phyloP scores from a whole-genome alignment of 305 asterid genomes.

The Andrographis paniculata region DNA sequence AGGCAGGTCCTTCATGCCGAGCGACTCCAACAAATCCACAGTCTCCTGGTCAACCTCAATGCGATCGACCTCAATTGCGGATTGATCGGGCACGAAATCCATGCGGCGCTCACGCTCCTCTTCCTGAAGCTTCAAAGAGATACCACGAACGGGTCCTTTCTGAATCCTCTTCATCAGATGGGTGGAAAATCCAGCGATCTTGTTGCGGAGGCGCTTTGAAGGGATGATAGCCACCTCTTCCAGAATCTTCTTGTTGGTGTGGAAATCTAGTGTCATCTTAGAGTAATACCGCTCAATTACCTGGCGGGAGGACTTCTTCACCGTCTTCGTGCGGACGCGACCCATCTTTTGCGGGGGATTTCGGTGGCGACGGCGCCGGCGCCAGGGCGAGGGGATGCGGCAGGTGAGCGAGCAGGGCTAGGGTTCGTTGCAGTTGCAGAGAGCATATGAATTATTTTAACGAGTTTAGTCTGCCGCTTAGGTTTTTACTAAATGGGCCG shows the following conservation, averaged over 20 bases:
- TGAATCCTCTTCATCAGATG: conserved; percentile 64
- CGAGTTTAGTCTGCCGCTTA: no score
- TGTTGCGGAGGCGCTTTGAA: conserved; percentile 79
- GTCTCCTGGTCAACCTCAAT: conserved; percentile 58
- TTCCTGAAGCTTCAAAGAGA: conserved; percentile 75
- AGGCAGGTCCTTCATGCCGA: conserved; percentile 41
- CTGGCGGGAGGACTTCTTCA: conserved; percentile 64
- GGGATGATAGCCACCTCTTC: conserved; percentile 69
- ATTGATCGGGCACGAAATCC: conserved; percentile 80
- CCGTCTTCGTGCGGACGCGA: conserved; percentile 66
- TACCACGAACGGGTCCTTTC: conserved; percentile 71
- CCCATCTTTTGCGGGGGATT: conserved; percentile 34
- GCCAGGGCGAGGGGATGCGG: neutral
- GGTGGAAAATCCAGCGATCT: conserved; percentile 70
- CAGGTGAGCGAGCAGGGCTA: no score
- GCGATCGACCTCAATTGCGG: conserved; percentile 47
- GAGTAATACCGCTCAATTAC: conserved; percentile 67
- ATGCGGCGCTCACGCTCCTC: conserved; percentile 86
- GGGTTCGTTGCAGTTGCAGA: no score
- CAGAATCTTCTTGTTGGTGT: conserved; percentile 72
- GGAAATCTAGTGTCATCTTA: conserved; percentile 69
- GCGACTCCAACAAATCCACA: conserved; percentile 29
- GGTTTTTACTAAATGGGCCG: no score
- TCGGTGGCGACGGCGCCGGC: conserved; percentile 11
- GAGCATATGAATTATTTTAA: no score